Percentiles rank a stretch among this genome's conserved stretches.
These are phyloP conservation scores for Monosporascus sp. DNA, from an alignment of 2,329 filamentous ascomycete genomes.

Conservation along the genomic window DNA sequence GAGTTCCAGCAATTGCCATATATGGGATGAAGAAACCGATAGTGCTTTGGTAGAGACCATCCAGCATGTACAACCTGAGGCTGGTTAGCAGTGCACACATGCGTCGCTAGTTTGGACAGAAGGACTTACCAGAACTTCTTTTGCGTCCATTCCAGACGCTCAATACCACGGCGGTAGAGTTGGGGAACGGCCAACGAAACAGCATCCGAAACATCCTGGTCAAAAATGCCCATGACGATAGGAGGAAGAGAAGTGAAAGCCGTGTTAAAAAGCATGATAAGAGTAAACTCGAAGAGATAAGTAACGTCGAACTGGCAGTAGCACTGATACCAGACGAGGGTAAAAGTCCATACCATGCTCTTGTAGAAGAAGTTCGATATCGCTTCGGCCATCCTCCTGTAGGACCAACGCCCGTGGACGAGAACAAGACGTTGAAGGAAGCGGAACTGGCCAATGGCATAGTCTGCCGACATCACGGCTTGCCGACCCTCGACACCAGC, in stretches of 20 bases:
- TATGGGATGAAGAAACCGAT: constrained; percentile 93
- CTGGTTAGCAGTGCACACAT: constrained; percentile 10
- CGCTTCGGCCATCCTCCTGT: constrained; percentile 83
- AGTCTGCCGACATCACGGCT: constrained; percentile 94
- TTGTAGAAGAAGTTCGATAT: constrained; percentile 99
- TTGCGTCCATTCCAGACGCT: constrained; percentile 94
- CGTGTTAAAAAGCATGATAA: constrained; percentile 94
- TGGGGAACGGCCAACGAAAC: constrained; percentile 93
- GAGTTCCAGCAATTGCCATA: constrained; percentile 64
- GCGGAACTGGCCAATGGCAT: constrained; percentile 89
- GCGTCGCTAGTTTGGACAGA: constrained; percentile 20
- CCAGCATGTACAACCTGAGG: constrained; percentile 80
- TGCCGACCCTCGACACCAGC: constrained; percentile 88
- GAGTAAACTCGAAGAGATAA: constrained; percentile 96
- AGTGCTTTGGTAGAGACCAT: constrained; percentile 90
- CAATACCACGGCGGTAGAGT: constrained; percentile 90
- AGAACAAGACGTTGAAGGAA: constrained; percentile 80
- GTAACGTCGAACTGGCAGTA: constrained; percentile 95
- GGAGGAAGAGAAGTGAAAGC: constrained; percentile 94
- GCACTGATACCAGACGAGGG: constrained; percentile 96
- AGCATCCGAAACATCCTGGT: constrained; percentile 92
- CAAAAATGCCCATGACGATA: constrained; percentile 91
- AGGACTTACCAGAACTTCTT: constrained; percentile 82
- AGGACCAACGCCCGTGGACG: constrained; percentile 95
- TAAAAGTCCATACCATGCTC: constrained; percentile 97